These are phyloP conservation scores for Artemisia tridentata DNA, from an alignment of 129 eudicot species.

Conservation along the genomic window DNA sequence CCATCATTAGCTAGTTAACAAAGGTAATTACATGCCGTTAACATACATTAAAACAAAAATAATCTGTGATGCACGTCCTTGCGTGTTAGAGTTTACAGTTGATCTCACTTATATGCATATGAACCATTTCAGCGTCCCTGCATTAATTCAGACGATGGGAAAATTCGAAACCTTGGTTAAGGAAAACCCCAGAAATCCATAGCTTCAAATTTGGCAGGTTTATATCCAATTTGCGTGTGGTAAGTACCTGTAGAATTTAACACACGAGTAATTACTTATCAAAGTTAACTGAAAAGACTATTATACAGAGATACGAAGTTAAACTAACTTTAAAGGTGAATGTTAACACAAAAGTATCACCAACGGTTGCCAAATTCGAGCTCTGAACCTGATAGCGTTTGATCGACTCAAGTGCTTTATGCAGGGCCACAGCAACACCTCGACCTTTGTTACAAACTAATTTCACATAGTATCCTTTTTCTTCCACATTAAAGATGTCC, in stretches of 20 bases:
- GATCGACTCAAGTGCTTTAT: slow-evolving; percentile 52
- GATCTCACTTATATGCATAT: not conserved
- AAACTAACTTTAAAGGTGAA: slow-evolving; percentile 54
- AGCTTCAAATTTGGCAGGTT: slow-evolving; percentile 49
- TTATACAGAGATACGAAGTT: not conserved
- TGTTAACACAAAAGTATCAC: slow-evolving; percentile 43
- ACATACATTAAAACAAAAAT: too few species aligned
- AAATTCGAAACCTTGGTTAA: slow-evolving; percentile 64
- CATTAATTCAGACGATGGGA: not conserved
- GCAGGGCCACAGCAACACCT: slow-evolving; percentile 53
- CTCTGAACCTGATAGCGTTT: slow-evolving; percentile 40
- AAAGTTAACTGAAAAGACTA: not conserved
- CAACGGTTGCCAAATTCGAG: slow-evolving; percentile 49
- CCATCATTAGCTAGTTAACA: too few species aligned
- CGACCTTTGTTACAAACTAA: slow-evolving; percentile 46
- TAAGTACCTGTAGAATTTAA: slow-evolving; percentile 21
- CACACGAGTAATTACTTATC: not conserved
- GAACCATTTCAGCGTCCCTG: not conserved
- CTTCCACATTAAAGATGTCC: slow-evolving; percentile 58
- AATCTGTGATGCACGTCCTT: too few species aligned
- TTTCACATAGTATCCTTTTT: slow-evolving; percentile 51
- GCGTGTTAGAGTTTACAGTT: too few species aligned
- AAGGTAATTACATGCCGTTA: too few species aligned
- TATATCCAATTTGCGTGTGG: slow-evolving; percentile 29
- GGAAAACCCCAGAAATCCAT: slow-evolving; percentile 55